Evolutionary conservation across 345 rosid genomes (phyloP).

Genomic region (Ailanthus altissimus): DNA sequence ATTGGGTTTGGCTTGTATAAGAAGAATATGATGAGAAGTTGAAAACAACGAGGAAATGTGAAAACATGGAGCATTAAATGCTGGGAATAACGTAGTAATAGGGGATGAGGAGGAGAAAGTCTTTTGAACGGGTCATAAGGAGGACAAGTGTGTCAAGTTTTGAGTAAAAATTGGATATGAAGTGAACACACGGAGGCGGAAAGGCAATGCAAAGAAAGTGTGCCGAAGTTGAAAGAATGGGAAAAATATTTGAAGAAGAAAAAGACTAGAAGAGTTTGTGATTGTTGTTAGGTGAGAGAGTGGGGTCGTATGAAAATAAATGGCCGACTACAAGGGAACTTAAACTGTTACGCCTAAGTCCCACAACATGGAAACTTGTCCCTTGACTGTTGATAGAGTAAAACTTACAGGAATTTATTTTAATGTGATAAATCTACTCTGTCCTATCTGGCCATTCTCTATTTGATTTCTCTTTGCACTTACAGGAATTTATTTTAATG

Average conservation of each 20-base stretch:
- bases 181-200: background rate
- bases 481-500: too few relatives aligned
- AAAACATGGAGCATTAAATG: constrained; percentile 39
- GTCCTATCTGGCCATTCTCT: too few relatives aligned
- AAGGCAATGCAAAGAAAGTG: background rate
- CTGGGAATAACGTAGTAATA: background rate
- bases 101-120: background rate
- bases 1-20: constrained; percentile 18
- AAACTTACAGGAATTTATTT: too few relatives aligned
- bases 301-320: constrained; percentile 28
- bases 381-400: background rate
- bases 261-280: too few relatives aligned
- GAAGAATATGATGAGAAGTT: constrained; percentile 13
- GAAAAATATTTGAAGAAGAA: background rate
- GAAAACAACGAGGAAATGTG: constrained; percentile 7
- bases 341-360: constrained; percentile 16
- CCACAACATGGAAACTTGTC: constrained; percentile 31
- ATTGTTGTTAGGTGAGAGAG: constrained; percentile 26
- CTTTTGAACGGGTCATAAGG: background rate
- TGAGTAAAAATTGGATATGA: constrained; percentile 14
- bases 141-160: background rate
- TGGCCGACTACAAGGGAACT: constrained; percentile 26
- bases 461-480: too few relatives aligned
- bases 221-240: background rate
- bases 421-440: too few relatives aligned